phyloP scores from a whole-genome alignment of 345 rosid genomes.

The Rubroshorea leprosula region DNA sequence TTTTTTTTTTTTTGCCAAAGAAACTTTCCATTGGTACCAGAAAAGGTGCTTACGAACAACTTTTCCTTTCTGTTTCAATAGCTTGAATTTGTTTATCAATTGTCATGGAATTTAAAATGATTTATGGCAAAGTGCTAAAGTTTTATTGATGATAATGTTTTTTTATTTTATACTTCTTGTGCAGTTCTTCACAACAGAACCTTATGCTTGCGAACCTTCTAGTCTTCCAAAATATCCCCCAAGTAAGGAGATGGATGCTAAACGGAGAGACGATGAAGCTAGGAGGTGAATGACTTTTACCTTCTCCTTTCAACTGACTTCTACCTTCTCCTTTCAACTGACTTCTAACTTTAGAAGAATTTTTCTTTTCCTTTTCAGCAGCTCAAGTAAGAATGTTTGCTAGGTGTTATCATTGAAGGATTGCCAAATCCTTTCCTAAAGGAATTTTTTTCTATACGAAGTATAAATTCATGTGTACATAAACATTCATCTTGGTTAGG shows the following conservation, averaged over 20 bases:
- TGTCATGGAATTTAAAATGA: background rate
- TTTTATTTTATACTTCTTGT: conserved; percentile 9
- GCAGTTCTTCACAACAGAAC: conserved; percentile 78
- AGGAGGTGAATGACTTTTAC: conserved; percentile 46
- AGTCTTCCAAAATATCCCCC: conserved; percentile 93
- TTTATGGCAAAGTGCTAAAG: too few relatives aligned
- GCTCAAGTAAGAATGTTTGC: too few relatives aligned
- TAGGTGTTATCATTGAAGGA: too few relatives aligned
- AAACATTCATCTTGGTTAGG: too few relatives aligned
- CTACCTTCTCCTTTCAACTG: background rate
- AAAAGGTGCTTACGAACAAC: too few relatives aligned
- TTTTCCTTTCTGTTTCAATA: background rate
- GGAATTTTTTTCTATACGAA: too few relatives aligned
- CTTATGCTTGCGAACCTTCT: conserved; percentile 80
- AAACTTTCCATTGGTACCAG: too few relatives aligned
- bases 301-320: background rate
- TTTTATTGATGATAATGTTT: background rate
- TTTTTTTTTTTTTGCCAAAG: too few relatives aligned
- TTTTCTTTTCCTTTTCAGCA: too few relatives aligned
- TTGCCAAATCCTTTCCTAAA: too few relatives aligned
- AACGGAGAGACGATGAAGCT: conserved; percentile 81
- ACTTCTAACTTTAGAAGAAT: too few relatives aligned
- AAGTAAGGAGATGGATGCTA: conserved; percentile 96
- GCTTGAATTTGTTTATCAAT: background rate
- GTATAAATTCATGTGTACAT: too few relatives aligned